Conservation (phyloP, 805 yeast species). For the Wickerhamiella vanderwaltii region DNA sequence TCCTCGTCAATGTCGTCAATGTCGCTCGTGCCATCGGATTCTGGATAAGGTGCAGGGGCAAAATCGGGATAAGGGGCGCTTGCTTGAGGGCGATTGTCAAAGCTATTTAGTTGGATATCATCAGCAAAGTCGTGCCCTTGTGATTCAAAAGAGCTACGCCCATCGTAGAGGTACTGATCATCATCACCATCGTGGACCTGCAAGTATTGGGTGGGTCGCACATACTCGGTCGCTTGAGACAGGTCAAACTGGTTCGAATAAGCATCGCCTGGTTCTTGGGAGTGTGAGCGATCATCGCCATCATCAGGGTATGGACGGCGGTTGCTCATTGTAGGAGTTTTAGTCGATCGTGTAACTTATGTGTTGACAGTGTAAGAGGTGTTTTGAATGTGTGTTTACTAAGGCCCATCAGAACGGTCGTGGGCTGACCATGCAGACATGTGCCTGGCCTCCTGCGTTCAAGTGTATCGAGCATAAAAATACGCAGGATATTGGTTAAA, state of each 20-base stretch:
- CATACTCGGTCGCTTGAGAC: constrained; percentile 9
- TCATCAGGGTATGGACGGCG: not conserved
- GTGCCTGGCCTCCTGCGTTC: too few relatives aligned
- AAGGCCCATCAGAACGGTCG: too few relatives aligned
- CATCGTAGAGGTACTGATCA: constrained; percentile 7
- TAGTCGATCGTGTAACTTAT: too few relatives aligned
- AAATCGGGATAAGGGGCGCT: not conserved
- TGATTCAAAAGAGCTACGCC: constrained; percentile 1
- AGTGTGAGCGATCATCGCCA: constrained; percentile 1
- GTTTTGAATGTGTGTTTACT: too few relatives aligned
- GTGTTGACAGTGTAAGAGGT: too few relatives aligned
- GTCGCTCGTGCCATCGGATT: constrained; percentile 13
- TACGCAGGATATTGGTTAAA: too few relatives aligned
- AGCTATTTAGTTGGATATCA: constrained; percentile 7
- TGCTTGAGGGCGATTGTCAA: not conserved
- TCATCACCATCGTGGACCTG: constrained; percentile 10
- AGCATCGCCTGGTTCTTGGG: constrained; percentile 1
- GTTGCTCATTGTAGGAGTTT: too few relatives aligned
- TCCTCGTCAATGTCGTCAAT: constrained; percentile 15
- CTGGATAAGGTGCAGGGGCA: constrained; percentile 17
- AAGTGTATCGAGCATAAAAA: too few relatives aligned
- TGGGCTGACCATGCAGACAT: too few relatives aligned
- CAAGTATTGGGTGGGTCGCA: constrained; percentile 2
- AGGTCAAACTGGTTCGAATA: not conserved
- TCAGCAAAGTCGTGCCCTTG: constrained; percentile 5